Base-by-base conservation (phyloP, 495 filamentous ascomycete species). In the Penicillium crystallinum region DNA sequence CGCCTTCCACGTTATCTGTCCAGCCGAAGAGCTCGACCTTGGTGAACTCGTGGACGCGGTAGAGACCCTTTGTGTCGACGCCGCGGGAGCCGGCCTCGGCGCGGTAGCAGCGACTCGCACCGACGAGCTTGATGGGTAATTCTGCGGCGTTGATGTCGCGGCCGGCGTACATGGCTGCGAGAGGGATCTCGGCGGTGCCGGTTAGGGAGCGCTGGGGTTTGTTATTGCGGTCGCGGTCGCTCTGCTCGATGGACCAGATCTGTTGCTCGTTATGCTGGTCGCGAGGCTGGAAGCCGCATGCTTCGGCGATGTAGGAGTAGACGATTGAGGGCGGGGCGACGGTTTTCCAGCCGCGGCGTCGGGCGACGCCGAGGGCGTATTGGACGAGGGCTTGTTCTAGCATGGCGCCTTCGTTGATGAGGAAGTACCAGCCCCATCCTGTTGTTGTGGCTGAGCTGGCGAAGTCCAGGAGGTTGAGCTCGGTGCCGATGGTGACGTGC, bases 1-100 rank as follows among this genome's bases (percentile, higher is more conserved):
- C 19, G 25, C 62, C 62, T 0, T 85, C 82, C 18, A 59, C 9
- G 33, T 65, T 69, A 56, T 77, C 72, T 9, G 72, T 55, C 92
- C 92, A 98, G 0, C 84, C 89, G 65, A 98, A 98, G 74, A 98
- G 83, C 66, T 98, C 93, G 1, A 97, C 92, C 63, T 98, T 98
- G 34, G 90, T 95, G 71, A 98, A 98, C 66, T 98, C 93, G 73
- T 97, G 93, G n/a, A 98, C 93, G 11, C 93, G 85, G 71, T 97
- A 98, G 6, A 98, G 77, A 8, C 93, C 93, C 71, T 97, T 97
- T 7, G 88, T 95, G 35, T 95, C 89, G 19, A 82, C 82, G 29
- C 93, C 93, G 17, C 93, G 77, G 5, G 89, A 85, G 17, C 93
- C 93, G 1, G 93, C 95, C 69, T 98, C 93, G 14, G 93, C 93